Conservation (phyloP, 768 basidiomycete genomes). For the Pholiota molesta region DNA sequence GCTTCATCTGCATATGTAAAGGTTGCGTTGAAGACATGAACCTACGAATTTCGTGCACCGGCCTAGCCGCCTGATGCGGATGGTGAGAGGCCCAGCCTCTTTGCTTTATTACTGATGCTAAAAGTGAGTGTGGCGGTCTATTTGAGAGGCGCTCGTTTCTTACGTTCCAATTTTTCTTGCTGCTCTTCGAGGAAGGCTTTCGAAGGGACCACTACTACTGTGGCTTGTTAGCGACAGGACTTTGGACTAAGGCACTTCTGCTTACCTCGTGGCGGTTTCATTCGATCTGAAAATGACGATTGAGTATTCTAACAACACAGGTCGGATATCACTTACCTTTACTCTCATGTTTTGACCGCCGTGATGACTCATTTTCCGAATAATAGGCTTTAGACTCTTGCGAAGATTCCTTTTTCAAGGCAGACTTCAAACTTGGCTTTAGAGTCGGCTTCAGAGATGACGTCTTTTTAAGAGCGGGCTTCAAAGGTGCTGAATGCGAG, state of each 20-base stretch:
- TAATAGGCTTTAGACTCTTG: slow-evolving; percentile 20
- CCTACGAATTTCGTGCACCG: slow-evolving; percentile 8
- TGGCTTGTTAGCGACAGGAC: neutral
- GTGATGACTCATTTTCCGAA: slow-evolving; percentile 24
- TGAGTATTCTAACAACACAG: neutral
- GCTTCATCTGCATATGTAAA: neutral
- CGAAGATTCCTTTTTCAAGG: slow-evolving; percentile 21
- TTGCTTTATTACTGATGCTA: slow-evolving; percentile 3
- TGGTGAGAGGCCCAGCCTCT: neutral
- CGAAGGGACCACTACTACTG: slow-evolving; percentile 22
- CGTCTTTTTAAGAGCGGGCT: slow-evolving; percentile 22
- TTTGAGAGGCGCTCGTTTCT: neutral
- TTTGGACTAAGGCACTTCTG: neutral
- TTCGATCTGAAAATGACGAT: slow-evolving; percentile 2
- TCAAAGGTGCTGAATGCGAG: slow-evolving; percentile 11
- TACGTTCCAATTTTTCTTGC: slow-evolving; percentile 20
- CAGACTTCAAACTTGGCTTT: slow-evolving; percentile 22
- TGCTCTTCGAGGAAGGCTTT: slow-evolving; percentile 29
- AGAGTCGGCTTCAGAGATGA: neutral
- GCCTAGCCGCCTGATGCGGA: neutral
- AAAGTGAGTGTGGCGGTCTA: neutral
- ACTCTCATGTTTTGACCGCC: slow-evolving; percentile 8
- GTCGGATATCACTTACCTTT: slow-evolving; percentile 7
- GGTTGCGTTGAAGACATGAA: neutral
- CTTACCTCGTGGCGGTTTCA: slow-evolving; percentile 9